Percentiles rank a stretch among this genome's conserved stretches.
phyloP scores from a whole-genome alignment of 331 rosid species.

The Malus hybrid region DNA sequence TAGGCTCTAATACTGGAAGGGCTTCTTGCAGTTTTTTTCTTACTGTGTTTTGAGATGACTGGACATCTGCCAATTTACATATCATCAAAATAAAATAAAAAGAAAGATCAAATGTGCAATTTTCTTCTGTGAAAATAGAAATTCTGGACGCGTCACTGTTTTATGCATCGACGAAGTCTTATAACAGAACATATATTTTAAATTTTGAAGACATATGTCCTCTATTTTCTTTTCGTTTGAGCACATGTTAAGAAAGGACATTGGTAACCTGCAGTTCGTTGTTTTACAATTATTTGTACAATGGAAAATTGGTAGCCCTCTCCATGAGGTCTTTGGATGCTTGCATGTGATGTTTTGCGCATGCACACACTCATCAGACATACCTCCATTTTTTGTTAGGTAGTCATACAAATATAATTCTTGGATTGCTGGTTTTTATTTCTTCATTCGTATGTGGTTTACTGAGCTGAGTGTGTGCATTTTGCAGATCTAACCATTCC shows the following conservation, averaged over 20 bases:
- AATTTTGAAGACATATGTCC: background rate
- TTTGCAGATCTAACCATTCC: constrained; percentile 60
- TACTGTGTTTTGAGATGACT: background rate
- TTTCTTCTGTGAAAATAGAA: background rate
- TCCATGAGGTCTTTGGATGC: background rate
- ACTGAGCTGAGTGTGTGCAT: constrained; percentile 30
- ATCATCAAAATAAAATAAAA: background rate
- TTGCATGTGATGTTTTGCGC: background rate
- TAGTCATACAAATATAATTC: background rate
- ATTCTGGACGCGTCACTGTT: background rate
- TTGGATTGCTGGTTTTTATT: background rate
- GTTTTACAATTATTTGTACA: background rate
- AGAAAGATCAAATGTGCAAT: background rate
- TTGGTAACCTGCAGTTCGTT: background rate
- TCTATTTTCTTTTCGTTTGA: background rate
- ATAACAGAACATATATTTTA: background rate
- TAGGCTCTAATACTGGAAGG: background rate
- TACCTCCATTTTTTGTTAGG: background rate
- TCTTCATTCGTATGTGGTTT: background rate
- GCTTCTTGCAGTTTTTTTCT: background rate
- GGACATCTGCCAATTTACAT: background rate
- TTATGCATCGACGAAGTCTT: background rate
- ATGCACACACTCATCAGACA: background rate
- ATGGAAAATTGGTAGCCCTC: background rate
- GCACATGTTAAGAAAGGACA: background rate